phyloP scores from a whole-genome alignment of 2,329 filamentous ascomycete genomes.

The Talaromyces verruculosus region DNA sequence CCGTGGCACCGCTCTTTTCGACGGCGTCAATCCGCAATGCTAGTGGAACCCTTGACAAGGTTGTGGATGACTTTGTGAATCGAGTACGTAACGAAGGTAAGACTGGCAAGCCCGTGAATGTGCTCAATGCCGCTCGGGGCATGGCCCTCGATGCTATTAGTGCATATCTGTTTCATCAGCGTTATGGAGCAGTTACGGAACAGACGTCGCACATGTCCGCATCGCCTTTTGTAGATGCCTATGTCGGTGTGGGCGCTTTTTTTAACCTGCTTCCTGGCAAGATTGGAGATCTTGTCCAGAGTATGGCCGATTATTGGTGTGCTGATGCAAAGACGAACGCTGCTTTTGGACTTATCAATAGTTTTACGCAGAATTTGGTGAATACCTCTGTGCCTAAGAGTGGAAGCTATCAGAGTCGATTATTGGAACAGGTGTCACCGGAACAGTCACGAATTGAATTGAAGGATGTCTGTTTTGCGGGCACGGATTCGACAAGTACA shows the following conservation, averaged over 20 bases:
- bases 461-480: conserved; percentile 57
- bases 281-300: conserved; percentile 37
- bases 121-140: conserved; percentile 52
- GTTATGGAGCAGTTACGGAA: conserved; percentile 52
- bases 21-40: conserved; percentile 26
- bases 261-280: conserved; percentile 51
- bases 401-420: conserved; percentile 50
- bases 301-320: conserved; percentile 36
- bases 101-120: conserved; percentile 27
- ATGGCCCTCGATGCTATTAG: conserved; percentile 57
- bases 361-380: conserved; percentile 46
- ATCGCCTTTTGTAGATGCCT: conserved; percentile 55
- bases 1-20: conserved; percentile 51
- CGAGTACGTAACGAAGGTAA: conserved; percentile 24
- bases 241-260: conserved; percentile 56
- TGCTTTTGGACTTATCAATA: conserved; percentile 44
- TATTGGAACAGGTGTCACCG: conserved; percentile 46
- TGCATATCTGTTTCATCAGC: conserved; percentile 54
- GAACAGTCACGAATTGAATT: conserved; percentile 52
- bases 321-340: conserved; percentile 33
- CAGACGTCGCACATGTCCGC: conserved; percentile 40
- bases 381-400: conserved; percentile 33
- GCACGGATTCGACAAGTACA: conserved; percentile 55
- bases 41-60: conserved; percentile 22
- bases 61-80: conserved; percentile 28